phyloP scores from a whole-genome alignment of 441 rosid genomes.

The Erodium trifolium region DNA sequence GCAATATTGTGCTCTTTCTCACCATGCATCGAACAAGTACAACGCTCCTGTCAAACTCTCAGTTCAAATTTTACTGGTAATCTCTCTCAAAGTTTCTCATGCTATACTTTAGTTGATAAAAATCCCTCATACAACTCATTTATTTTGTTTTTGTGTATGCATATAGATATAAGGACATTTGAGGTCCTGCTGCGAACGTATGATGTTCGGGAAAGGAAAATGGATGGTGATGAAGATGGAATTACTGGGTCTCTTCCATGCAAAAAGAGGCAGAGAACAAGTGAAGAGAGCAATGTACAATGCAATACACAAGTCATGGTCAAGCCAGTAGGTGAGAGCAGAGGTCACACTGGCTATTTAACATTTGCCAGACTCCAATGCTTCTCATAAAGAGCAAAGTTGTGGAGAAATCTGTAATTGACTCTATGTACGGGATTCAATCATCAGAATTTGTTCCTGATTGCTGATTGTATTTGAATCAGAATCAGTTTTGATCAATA shows the following conservation, averaged over 20 bases:
- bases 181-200: neutral
- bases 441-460: neutral
- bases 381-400: neutral
- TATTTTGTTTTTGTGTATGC: neutral
- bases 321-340: neutral
- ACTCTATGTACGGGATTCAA: no score
- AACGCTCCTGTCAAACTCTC: constrained; percentile 24
- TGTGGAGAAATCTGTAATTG: no score
- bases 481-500: no score
- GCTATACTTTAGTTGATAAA: no score
- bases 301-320: neutral
- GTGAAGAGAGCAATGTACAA: neutral
- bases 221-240: neutral
- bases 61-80: constrained; percentile 57
- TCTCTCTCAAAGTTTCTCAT: constrained; percentile 1
- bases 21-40: constrained; percentile 41
- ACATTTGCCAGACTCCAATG: constrained; percentile 62
- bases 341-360: neutral
- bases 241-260: neutral
- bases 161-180: neutral
- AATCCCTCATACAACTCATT: no score
- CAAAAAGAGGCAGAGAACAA: neutral
- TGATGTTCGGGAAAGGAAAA: neutral
- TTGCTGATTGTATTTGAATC: neutral
- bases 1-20: constrained; percentile 65